Base-by-base conservation (phyloP, 2,329 filamentous ascomycete species). In the Xylariaceae sp. region DNA sequence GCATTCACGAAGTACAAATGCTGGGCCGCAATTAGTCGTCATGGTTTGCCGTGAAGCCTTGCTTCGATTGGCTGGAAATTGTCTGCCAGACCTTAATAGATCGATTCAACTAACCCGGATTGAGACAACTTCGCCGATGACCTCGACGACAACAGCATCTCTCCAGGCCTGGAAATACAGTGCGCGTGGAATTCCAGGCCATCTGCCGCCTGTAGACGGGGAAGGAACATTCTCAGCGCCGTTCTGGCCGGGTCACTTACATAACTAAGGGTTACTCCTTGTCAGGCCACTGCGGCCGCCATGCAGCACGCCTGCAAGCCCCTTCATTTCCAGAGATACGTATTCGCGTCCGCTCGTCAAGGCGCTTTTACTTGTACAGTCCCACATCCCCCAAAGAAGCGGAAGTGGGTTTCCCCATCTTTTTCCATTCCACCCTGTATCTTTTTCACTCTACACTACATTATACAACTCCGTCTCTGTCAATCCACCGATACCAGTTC, bases 401-500 rank as follows among this genome's bases (percentile, higher is more conserved):
- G 35, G 12, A 47, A 40, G 51, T 55, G 56, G 56, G 46, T 46
- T 52, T 57, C 56, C 58, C 58, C 58, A 60, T 60, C 55, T 60
- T 58, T 58, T 50, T 11, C 8, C 35, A 37, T 34, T 8, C 29
- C 27, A 54, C 53, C 56, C 19, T 19, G 35, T 56, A 39, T 56
- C 56, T 54, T 51, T 60, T 56, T 50, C 43, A 56, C 51, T 56
- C 37, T 53, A 19, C 19, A 19, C 19, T 19, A 19, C 19, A 19
- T 19, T 19, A 19, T 19, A 19, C 19, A 19, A 19, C 50, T 57
- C 56, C 56, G 51, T 56, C 42, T 54, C 49, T 54, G 50, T 56
- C 53, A 41, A 50, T 19, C 19, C 19, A 19, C 19, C 19, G 19
- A 19, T 19, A 19, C 19, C 19, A 19, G 19, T 19, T 19, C 19